Conservation (phyloP, 352 stramenopile species). For the Phytophthora rubi region DNA sequence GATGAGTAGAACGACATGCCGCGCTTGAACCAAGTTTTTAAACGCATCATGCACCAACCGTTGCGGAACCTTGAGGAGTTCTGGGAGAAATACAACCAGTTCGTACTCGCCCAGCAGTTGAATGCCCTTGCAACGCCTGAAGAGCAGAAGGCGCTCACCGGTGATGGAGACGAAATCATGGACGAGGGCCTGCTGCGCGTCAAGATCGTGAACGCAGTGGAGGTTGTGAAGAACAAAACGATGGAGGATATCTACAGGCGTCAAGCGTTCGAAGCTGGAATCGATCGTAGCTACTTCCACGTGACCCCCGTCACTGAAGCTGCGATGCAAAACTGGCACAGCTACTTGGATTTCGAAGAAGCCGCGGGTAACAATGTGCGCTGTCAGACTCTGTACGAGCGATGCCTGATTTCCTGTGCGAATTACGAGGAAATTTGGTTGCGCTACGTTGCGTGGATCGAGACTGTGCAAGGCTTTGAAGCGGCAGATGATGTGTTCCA, state of each 20-base stretch:
- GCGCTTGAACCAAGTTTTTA: slow-evolving; percentile 81
- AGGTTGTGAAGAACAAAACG: slow-evolving; percentile 75
- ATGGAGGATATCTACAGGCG: slow-evolving; percentile 65
- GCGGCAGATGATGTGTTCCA: slow-evolving; percentile 70
- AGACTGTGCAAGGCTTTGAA: slow-evolving; percentile 60
- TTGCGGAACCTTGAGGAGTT: slow-evolving; percentile 84
- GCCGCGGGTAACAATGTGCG: slow-evolving; percentile 48
- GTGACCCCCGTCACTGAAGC: slow-evolving; percentile 71
- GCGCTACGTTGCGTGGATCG: slow-evolving; percentile 71
- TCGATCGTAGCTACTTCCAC: slow-evolving; percentile 86
- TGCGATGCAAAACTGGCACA: slow-evolving; percentile 82
- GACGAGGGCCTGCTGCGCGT: slow-evolving; percentile 82
- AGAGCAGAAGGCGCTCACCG: slow-evolving; percentile 64
- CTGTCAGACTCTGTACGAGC: slow-evolving; percentile 79
- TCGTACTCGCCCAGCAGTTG: slow-evolving; percentile 77
- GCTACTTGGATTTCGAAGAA: slow-evolving; percentile 84
- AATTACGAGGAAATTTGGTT: slow-evolving; percentile 88
- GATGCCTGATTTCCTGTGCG: slow-evolving; percentile 80
- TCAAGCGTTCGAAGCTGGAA: slow-evolving; percentile 75
- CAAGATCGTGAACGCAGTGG: slow-evolving; percentile 83
- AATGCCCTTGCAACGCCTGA: slow-evolving; percentile 63
- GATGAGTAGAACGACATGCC: slow-evolving; percentile 79
- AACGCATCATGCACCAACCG: slow-evolving; percentile 74
- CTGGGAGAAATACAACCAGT: slow-evolving; percentile 89
- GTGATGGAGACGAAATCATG: slow-evolving; percentile 66